Evolutionary conservation across 805 yeast genomes (phyloP), one percentile per base, ranked within the genome.

Genomic region (Saturnispora bothae): DNA sequence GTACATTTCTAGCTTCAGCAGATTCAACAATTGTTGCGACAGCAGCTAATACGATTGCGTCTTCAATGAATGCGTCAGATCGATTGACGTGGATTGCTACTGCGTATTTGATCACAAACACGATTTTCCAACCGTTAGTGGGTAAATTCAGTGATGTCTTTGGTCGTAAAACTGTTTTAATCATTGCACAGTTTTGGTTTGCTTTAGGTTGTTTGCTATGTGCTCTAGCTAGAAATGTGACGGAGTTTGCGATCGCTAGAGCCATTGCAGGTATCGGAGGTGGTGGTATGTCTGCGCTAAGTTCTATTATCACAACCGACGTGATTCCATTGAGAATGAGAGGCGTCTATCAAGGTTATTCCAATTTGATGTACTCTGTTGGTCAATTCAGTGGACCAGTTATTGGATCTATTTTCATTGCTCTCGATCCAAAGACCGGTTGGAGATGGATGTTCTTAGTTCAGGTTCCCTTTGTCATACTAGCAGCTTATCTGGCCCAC

Each of bases 61-160:
- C 76, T 5, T 75, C 74, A 18, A 65, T 78, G 51, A 56, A 72
- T 33, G 73, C 70, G 33, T 61, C 76, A 29, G 63, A 66, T 14
- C 50, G 66, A 43, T 59, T 73, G 5, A 59, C 76, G 3, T 81
- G 89, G 88, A 78, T 81, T 3, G 85, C 86, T 3, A 74, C 86
- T 0, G 71, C 83, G 1, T 76, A 78, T 39, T 60, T 83, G 23
- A 58, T 83, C 21, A 77, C 88, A 1, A 75, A 73, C 43, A 71
- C 83, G 3, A 82, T 83, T 1, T 78, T 79, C 54, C 88, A 80
- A 56, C 88, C 85, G 1, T 53, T 82, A 19, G 78, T 75, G 40
- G 92, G 89, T 4, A 71, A 78, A 41, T 60, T 80, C 23, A 70
- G 81, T 31, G 89, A 83, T 46, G 70, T 82, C 17, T 61, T 69